A percentile compares a stretch with the other conserved stretches of the same genome.
Evolutionary conservation across 2,329 filamentous ascomycete genomes (phyloP).

Genomic region (Escovopsis sp.): DNA sequence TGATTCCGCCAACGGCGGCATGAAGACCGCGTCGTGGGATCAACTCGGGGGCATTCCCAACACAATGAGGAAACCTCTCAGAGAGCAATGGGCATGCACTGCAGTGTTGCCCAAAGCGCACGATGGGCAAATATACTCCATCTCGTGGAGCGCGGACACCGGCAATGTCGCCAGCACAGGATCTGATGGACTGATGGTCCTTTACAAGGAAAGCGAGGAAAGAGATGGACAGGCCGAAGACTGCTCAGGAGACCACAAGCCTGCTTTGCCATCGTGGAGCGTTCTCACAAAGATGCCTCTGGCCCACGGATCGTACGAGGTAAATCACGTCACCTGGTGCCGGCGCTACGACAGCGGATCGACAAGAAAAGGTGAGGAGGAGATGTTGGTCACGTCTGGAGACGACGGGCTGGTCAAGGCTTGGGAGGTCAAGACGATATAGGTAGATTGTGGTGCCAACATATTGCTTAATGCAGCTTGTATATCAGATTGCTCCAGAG

Average conservation of each 20-base stretch:
- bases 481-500: too few species aligned
- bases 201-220: constrained; percentile 52
- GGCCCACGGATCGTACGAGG: constrained; percentile 82
- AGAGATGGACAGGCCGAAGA: constrained; percentile 15
- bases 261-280: constrained; percentile 38
- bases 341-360: constrained; percentile 53
- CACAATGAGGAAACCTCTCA: constrained; percentile 64
- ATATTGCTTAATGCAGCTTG: too few species aligned
- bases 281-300: constrained; percentile 54
- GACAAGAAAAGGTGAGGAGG: constrained; percentile 46
- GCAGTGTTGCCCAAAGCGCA: constrained; percentile 61
- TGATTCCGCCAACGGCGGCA: not conserved
- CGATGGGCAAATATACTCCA: constrained; percentile 68
- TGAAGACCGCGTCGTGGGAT: constrained; percentile 19
- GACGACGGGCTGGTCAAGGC: constrained; percentile 81
- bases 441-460: not conserved
- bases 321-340: constrained; percentile 88
- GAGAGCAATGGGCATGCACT: constrained; percentile 76
- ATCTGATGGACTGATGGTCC: constrained; percentile 66
- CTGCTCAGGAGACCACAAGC: constrained; percentile 6
- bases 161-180: constrained; percentile 78
- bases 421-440: constrained; percentile 45
- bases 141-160: constrained; percentile 64
- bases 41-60: constrained; percentile 59
- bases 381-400: constrained; percentile 80